Conservation (phyloP, 768 basidiomycete genomes). For the Xanthoconium stramineum region DNA sequence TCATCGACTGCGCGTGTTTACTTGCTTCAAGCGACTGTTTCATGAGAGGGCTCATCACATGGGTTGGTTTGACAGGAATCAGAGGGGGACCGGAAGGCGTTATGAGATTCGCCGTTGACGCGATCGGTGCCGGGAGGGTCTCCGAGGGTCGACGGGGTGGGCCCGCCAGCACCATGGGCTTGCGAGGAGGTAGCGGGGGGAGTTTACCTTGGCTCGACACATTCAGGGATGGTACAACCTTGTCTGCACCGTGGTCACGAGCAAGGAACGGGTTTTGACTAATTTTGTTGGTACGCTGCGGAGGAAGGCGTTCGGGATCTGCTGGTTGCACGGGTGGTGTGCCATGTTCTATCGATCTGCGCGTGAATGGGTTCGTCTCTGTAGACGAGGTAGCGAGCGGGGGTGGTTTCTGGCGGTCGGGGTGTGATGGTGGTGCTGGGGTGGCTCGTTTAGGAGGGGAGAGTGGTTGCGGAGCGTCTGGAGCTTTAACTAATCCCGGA, state of each 20-base stretch:
- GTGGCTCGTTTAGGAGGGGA: conserved; percentile 25
- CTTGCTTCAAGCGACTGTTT: conserved; percentile 71
- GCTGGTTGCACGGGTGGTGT: neutral
- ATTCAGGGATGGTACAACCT: neutral
- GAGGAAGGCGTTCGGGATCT: conserved; percentile 12
- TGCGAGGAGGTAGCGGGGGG: conserved; percentile 35
- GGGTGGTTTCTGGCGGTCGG: conserved; percentile 24
- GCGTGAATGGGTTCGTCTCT: conserved; percentile 31
- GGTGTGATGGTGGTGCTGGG: conserved; percentile 27
- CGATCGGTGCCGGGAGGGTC: neutral
- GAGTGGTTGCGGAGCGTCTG: conserved; percentile 5
- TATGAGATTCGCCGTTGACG: neutral
- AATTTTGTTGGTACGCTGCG: conserved; percentile 18
- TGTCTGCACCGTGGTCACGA: conserved; percentile 19
- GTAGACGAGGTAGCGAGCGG: conserved; percentile 18
- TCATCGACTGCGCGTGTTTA: conserved; percentile 66
- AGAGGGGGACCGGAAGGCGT: conserved; percentile 15
- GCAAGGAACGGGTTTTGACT: conserved; percentile 33
- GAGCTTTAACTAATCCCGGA: conserved; percentile 4
- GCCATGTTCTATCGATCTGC: conserved; percentile 20
- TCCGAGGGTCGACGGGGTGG: conserved; percentile 23
- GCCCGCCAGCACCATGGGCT: conserved; percentile 26
- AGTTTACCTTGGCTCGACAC: conserved; percentile 18
- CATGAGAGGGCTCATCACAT: conserved; percentile 64
- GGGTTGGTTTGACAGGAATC: conserved; percentile 30